A percentile compares a stretch with the other conserved stretches of the same genome.
phyloP scores from a whole-genome alignment of 495 filamentous ascomycete genomes.

The Aspergillus mulundensis region DNA sequence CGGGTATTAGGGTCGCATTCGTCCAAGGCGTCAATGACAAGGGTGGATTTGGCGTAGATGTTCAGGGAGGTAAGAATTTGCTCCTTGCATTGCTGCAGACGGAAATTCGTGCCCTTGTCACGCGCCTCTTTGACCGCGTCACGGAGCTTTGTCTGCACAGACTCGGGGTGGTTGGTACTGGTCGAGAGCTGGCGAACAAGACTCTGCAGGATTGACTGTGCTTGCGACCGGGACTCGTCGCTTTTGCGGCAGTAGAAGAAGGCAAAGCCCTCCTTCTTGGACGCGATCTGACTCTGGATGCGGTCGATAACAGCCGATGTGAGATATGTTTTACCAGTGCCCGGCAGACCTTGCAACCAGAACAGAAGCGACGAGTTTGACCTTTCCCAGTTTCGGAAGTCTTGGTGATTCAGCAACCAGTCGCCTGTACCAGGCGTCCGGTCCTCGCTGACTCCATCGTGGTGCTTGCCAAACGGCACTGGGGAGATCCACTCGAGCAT shows the following conservation, averaged over 20 bases:
- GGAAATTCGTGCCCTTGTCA: constrained; percentile 17
- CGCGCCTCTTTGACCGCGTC: constrained; percentile 10
- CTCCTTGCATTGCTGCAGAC: constrained; percentile 19
- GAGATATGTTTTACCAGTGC: constrained; percentile 36
- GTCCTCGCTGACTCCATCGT: constrained; percentile 15
- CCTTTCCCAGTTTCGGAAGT: constrained; percentile 15
- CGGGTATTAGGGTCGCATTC: constrained; percentile 35
- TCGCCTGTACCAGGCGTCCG: constrained; percentile 19
- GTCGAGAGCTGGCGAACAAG: constrained; percentile 37
- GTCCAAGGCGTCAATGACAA: constrained; percentile 47
- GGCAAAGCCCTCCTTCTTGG: constrained; percentile 29
- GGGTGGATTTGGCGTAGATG: constrained; percentile 19
- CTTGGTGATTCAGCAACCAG: constrained; percentile 17
- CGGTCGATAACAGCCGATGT: constrained; percentile 32
- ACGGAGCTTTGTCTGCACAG: constrained; percentile 16
- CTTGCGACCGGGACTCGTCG: constrained; percentile 27
- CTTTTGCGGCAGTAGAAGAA: constrained; percentile 39
- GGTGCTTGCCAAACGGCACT: constrained; percentile 20
- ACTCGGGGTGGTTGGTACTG: not conserved
- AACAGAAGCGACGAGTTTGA: constrained; percentile 14
- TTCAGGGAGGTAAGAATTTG: constrained; percentile 18
- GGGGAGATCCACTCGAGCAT: constrained; percentile 23
- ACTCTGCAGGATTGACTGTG: constrained; percentile 32
- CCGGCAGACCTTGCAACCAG: constrained; percentile 27
- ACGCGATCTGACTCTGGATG: constrained; percentile 11